phyloP scores from a whole-genome alignment of 208 protist genomes.

The Tritrichomonas musculus region DNA sequence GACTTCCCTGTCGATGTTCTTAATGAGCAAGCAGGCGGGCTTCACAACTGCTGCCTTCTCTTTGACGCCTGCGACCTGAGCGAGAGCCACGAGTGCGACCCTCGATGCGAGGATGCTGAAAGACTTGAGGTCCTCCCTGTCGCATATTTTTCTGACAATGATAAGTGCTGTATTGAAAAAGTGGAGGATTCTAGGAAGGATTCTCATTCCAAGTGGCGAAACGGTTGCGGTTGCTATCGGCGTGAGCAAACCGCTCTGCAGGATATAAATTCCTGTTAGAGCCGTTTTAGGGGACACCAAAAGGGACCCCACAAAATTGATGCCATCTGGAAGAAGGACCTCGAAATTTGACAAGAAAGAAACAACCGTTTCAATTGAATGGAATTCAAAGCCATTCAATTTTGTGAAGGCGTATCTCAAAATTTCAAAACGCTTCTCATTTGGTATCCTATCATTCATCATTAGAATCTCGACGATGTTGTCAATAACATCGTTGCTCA shows the following conservation, averaged over 20 bases:
- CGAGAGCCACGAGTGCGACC: background rate
- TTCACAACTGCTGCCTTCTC: background rate
- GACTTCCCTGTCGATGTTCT: background rate
- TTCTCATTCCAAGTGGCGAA: too few relatives aligned
- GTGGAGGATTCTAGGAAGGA: background rate
- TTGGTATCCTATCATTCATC: background rate
- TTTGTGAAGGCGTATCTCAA: background rate
- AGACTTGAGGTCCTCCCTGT: too few relatives aligned
- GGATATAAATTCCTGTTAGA: background rate
- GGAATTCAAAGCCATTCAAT: background rate
- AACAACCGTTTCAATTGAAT: background rate
- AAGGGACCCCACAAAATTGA: background rate
- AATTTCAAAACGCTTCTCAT: background rate
- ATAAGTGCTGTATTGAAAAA: background rate
- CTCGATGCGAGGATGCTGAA: background rate
- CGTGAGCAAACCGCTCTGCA: background rate
- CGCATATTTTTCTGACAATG: background rate
- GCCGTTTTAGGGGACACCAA: background rate
- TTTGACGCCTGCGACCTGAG: background rate
- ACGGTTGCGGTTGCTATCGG: background rate
- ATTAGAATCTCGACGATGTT: background rate
- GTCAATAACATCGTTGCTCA: background rate
- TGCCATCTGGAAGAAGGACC: background rate
- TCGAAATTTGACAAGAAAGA: background rate
- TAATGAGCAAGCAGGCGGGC: background rate